Percentiles rank a stretch among this genome's conserved stretches.
Conservation (phyloP, 208 protist genomes). For the Trichomonas tenax region DNA sequence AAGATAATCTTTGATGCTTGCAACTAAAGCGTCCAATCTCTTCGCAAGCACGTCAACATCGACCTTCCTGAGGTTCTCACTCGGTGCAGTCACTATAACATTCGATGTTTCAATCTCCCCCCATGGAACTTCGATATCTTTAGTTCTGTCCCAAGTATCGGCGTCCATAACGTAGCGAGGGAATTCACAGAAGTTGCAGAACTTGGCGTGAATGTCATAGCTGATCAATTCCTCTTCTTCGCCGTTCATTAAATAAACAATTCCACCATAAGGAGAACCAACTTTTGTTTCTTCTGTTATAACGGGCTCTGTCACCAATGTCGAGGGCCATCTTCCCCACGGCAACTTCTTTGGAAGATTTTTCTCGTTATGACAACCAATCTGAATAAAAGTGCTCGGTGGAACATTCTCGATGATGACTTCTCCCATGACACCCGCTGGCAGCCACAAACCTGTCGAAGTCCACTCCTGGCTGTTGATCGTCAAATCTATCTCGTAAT, state of each 20-base stretch:
- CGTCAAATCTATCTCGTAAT: neutral
- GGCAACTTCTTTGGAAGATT: neutral
- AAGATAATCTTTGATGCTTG: neutral
- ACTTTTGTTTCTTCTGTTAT: neutral
- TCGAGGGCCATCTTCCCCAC: neutral
- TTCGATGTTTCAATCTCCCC: neutral
- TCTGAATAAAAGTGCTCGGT: neutral
- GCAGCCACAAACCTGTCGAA: neutral
- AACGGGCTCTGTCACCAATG: neutral
- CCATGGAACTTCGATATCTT: slow-evolving; percentile 21
- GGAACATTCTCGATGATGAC: neutral
- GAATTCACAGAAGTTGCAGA: neutral
- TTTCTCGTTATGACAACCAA: neutral
- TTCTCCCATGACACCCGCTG: neutral
- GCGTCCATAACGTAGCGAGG: neutral
- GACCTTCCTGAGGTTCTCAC: neutral
- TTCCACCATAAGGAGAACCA: neutral
- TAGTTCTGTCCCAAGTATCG: neutral
- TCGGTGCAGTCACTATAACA: neutral
- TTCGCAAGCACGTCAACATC: neutral
- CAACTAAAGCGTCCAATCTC: neutral
- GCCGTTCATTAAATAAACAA: neutral
- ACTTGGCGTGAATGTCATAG: neutral
- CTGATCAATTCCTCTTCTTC: neutral
- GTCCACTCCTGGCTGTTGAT: neutral